Conservation (phyloP, 768 basidiomycete genomes). For the Leucosporidium creatinivorum region DNA sequence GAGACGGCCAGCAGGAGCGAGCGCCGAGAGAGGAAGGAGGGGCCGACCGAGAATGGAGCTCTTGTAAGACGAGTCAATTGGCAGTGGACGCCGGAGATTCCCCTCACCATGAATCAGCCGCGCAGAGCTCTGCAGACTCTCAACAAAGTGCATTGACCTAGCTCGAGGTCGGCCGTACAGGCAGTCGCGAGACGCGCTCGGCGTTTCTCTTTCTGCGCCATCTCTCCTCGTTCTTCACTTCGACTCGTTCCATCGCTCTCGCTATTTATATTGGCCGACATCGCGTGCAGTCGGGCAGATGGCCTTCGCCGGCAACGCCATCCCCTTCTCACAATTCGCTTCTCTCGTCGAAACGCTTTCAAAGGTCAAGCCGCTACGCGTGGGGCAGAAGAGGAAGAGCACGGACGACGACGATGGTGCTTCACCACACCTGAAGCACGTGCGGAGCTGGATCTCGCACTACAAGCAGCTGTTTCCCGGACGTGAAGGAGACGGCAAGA, state of each 20-base stretch:
- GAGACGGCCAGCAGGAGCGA: too few species aligned
- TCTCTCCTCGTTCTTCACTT: background rate
- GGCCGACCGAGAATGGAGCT: too few species aligned
- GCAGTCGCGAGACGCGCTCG: background rate
- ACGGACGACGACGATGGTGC: background rate
- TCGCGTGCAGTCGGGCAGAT: background rate
- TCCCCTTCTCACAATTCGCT: conserved; percentile 27
- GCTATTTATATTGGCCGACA: background rate
- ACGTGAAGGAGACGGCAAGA: too few species aligned
- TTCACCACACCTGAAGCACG: conserved; percentile 12
- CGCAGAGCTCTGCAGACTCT: too few species aligned
- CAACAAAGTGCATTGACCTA: too few species aligned
- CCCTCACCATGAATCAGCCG: too few species aligned
- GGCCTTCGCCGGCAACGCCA: conserved; percentile 9
- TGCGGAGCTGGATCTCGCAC: conserved; percentile 20
- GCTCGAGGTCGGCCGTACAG: too few species aligned
- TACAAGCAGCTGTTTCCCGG: conserved; percentile 20
- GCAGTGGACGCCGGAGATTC: too few species aligned
- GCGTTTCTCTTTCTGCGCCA: background rate
- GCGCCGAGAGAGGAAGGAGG: too few species aligned
- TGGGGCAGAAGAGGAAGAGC: background rate
- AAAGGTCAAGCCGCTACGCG: conserved; percentile 8
- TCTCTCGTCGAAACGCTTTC: conserved; percentile 22
- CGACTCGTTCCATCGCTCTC: background rate
- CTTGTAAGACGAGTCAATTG: too few species aligned